phyloP scores from a whole-genome alignment of 148 eudicot genomes.

The Spergularia bocconei region DNA sequence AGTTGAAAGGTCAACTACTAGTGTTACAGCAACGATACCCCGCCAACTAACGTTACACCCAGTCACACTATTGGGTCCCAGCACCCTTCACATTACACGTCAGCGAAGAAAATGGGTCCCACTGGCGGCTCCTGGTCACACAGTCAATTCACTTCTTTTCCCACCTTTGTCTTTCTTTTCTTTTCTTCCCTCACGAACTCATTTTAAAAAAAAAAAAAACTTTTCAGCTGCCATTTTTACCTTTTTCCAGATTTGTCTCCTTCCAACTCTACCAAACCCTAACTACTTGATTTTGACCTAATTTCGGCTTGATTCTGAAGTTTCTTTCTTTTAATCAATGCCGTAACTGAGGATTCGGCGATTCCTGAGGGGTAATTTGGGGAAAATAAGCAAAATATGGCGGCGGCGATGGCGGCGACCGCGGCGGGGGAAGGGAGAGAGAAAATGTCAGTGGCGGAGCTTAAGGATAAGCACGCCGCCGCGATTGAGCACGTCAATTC shows the following conservation, averaged over 20 bases:
- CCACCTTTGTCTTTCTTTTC: too few species aligned
- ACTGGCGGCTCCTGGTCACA: too few species aligned
- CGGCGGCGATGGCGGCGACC: constrained; percentile 26
- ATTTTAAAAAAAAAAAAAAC: too few species aligned
- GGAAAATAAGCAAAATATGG: neutral
- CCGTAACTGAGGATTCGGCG: neutral
- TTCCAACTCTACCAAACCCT: constrained; percentile 21
- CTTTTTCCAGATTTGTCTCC: constrained; percentile 23
- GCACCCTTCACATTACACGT: too few species aligned
- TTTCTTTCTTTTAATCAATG: neutral
- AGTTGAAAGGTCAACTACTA: too few species aligned
- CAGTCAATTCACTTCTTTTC: too few species aligned
- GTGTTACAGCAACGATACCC: too few species aligned
- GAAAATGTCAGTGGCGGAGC: constrained; percentile 69
- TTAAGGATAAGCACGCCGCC: constrained; percentile 73
- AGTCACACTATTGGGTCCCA: too few species aligned
- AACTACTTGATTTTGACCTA: neutral
- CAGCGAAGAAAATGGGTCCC: too few species aligned
- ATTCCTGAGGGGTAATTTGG: neutral
- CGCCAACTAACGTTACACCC: too few species aligned
- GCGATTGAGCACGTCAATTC: constrained; percentile 67
- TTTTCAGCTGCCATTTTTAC: constrained; percentile 14
- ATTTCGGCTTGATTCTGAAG: neutral
- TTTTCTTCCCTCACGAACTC: too few species aligned
- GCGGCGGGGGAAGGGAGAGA: constrained; percentile 30